phyloP scores from a whole-genome alignment of 768 basidiomycete genomes.

The Lactifluus volemus region DNA sequence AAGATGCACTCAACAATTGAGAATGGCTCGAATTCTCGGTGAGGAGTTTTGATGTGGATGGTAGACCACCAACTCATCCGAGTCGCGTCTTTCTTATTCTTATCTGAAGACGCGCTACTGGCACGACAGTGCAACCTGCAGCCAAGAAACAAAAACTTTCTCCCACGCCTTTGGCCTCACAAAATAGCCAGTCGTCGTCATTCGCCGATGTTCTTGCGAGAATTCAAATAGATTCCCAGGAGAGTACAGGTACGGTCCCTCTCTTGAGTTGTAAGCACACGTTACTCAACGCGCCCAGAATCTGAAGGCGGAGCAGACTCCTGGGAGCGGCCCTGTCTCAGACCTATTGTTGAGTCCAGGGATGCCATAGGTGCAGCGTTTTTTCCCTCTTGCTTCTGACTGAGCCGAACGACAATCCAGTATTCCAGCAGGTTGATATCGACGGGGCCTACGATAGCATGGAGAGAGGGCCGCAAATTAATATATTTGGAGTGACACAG shows the following conservation, averaged over 20 bases:
- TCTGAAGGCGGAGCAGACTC: slow-evolving; percentile 71
- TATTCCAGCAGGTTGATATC: slow-evolving; percentile 95
- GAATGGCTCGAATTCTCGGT: slow-evolving; percentile 1
- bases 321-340: slow-evolving; percentile 61
- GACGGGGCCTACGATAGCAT: slow-evolving; percentile 50
- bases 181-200: slow-evolving; percentile 24
- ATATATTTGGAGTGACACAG: slow-evolving; percentile 90
- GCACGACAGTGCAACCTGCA: slow-evolving; percentile 21
- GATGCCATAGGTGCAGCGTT: slow-evolving; percentile 59
- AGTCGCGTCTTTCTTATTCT: background rate
- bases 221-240: slow-evolving; percentile 28
- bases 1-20: background rate
- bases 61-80: background rate
- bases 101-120: slow-evolving; percentile 1
- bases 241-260: slow-evolving; percentile 10
- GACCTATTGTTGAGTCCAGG: slow-evolving; percentile 44
- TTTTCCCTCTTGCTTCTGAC: background rate
- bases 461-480: slow-evolving; percentile 36
- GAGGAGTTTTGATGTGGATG: background rate
- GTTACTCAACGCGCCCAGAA: slow-evolving; percentile 29
- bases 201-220: slow-evolving; percentile 34
- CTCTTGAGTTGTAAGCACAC: background rate
- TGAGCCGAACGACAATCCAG: slow-evolving; percentile 30
- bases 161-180: slow-evolving; percentile 18
- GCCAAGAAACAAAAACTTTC: slow-evolving; percentile 29